These are phyloP conservation scores for Phaeodactylum tricornutum DNA, from an alignment of 108 stramenopile species.

Conservation along the genomic window DNA sequence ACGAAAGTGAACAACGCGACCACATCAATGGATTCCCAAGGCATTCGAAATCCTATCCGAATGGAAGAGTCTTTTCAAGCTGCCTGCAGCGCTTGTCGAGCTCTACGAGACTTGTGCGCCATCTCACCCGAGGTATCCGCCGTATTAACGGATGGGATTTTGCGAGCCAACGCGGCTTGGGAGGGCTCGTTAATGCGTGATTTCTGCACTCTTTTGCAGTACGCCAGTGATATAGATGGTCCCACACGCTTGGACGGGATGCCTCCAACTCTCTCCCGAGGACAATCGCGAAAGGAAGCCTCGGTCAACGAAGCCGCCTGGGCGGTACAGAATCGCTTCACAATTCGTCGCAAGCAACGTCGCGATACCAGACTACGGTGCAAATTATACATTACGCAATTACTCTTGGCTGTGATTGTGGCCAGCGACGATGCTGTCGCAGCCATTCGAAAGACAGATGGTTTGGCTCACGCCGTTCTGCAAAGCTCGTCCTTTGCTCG, in stretches of 20 bases:
- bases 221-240: slow-evolving; percentile 35
- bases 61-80: slow-evolving; percentile 48
- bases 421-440: slow-evolving; percentile 69
- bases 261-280: neutral
- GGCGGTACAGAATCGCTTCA: no score
- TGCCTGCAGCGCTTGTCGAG: slow-evolving; percentile 65
- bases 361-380: slow-evolving; percentile 46
- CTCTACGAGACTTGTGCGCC: slow-evolving; percentile 67
- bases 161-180: slow-evolving; percentile 47
- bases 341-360: no score
- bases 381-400: slow-evolving; percentile 63
- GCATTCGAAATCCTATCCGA: slow-evolving; percentile 9
- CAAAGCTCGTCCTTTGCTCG: slow-evolving; percentile 48
- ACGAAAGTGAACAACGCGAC: neutral
- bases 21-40: slow-evolving; percentile 3
- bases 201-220: slow-evolving; percentile 45
- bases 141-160: slow-evolving; percentile 65
- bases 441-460: slow-evolving; percentile 50
- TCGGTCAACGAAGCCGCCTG: neutral
- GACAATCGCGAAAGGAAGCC: neutral
- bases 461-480: slow-evolving; percentile 47
- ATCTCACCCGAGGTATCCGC: slow-evolving; percentile 55
- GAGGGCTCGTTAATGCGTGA: slow-evolving; percentile 24
- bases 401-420: slow-evolving; percentile 63
- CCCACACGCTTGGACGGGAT: neutral